Conservation (phyloP, 805 yeast species). For the Suhomyces sp. region DNA sequence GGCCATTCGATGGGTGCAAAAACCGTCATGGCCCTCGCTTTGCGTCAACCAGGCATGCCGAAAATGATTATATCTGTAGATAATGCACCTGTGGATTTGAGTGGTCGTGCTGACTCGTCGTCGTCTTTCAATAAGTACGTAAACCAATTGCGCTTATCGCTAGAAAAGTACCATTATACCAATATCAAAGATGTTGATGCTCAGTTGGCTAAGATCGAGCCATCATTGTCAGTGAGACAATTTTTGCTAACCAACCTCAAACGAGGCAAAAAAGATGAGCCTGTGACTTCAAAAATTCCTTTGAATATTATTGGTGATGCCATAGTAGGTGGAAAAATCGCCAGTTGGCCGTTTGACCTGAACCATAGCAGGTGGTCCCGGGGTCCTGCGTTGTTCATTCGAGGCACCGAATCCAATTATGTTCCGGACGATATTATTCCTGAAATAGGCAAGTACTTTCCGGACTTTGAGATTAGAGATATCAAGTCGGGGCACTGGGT, state of each 20-base stretch:
- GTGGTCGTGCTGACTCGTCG: constrained; percentile 43
- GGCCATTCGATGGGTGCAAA: constrained; percentile 96
- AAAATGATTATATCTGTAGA: constrained; percentile 74
- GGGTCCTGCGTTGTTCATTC: constrained; percentile 72
- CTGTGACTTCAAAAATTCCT: constrained; percentile 61
- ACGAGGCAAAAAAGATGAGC: constrained; percentile 39
- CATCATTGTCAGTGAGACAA: constrained; percentile 59
- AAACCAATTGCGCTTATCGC: constrained; percentile 56
- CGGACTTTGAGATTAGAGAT: constrained; percentile 69
- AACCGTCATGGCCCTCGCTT: constrained; percentile 81
- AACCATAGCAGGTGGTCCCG: constrained; percentile 48
- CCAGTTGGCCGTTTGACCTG: constrained; percentile 74
- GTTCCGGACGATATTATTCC: constrained; percentile 81
- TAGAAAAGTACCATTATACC: constrained; percentile 43
- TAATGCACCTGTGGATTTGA: constrained; percentile 77
- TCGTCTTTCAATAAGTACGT: constrained; percentile 66
- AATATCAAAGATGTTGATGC: constrained; percentile 66
- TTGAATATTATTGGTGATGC: constrained; percentile 63
- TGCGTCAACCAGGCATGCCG: constrained; percentile 62
- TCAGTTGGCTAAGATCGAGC: constrained; percentile 60
- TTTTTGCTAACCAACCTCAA: constrained; percentile 71
- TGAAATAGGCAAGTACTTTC: constrained; percentile 73
- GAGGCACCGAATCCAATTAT: constrained; percentile 75
- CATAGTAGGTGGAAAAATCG: constrained; percentile 61
- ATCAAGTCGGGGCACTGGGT: constrained; percentile 92